Conservation (phyloP, 176 grass and related monocot genomes). For the Eragrostis curvula region DNA sequence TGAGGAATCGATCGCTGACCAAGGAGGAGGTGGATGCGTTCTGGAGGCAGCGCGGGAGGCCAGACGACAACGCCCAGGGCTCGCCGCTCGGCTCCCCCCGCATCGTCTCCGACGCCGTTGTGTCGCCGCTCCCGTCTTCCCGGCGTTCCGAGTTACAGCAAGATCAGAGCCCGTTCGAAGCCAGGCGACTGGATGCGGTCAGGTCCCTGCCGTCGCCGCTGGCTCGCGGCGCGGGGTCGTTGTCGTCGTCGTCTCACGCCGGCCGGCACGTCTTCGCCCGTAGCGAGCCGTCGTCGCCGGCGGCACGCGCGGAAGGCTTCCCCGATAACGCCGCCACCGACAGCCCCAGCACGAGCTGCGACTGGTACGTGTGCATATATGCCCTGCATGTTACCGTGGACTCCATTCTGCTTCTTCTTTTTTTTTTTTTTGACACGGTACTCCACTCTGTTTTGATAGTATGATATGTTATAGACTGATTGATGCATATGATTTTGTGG, state of each 20-base stretch:
- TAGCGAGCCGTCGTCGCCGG: slow-evolving; percentile 25
- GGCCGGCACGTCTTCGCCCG: neutral
- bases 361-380: slow-evolving; percentile 24
- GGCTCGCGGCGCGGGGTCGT: neutral
- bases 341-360: neutral
- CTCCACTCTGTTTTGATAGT: too few species aligned
- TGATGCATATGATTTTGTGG: neutral
- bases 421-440: too few species aligned
- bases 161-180: neutral
- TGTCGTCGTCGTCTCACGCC: neutral
- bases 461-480: too few species aligned
- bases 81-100: slow-evolving; percentile 19
- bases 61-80: neutral
- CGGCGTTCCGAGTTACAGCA: neutral
- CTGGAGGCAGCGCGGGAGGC: slow-evolving; percentile 50
- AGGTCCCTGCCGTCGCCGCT: slow-evolving; percentile 32
- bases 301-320: neutral
- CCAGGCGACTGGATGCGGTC: neutral
- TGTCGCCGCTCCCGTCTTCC: neutral
- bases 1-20: slow-evolving; percentile 78
- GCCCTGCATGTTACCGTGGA: too few species aligned
- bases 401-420: too few species aligned
- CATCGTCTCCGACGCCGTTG: neutral
- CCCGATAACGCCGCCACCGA: neutral
- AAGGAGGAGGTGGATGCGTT: slow-evolving; percentile 82